Base-by-base conservation (phyloP, 441 rosid species). In the Sinapis alba region DNA sequence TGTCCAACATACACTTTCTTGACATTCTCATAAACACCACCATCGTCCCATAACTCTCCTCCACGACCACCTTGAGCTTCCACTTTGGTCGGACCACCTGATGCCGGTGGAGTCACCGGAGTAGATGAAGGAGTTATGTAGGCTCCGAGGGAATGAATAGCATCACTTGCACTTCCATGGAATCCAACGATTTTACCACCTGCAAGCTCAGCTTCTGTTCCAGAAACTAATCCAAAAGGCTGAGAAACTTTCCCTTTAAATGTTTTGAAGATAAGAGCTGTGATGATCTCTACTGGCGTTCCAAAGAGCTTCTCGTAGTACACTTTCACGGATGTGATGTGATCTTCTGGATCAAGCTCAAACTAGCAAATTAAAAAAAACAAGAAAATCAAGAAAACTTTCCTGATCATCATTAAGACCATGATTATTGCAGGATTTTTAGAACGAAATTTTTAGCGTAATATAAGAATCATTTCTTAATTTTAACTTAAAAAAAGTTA, bases 61-160 rank as follows among this genome's bases (percentile, higher is more conserved):
- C 78, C 78, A 58, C 64, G 69, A 12, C 81, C 81, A 21, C 81
- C 81, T 61, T 62, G 59, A 0, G 81, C 78, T 62, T 63, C 74
- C 57, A 73, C 45, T 13, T 56, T 69, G 20, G 64, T 69, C 3
- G 69, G 61, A 74, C 9, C 61, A 58, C 51, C 54, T 28, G 78
- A 50, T 12, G 1, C 62, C 18, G 62, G 66, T 0, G 74, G 63
- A 69, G 27, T n/a, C 19, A 68, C 32, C 4, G 75, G 65, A 0
- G 79, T 62, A 6, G 70, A 26, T 36, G 74, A 53, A 1, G 65
- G 26, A 36, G 36, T 11, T 18, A 71, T 12, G 13, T 71, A 77
- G 10, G 62, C 80, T 60, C 80, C 77, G 0, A 77, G 61, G 19
- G 77, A 65, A 38, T 72, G 68, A 13, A 77, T 70, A 13, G 8